These are phyloP conservation scores for Trifolium dubium DNA, from an alignment of 306 rosid species.

Conservation along the genomic window DNA sequence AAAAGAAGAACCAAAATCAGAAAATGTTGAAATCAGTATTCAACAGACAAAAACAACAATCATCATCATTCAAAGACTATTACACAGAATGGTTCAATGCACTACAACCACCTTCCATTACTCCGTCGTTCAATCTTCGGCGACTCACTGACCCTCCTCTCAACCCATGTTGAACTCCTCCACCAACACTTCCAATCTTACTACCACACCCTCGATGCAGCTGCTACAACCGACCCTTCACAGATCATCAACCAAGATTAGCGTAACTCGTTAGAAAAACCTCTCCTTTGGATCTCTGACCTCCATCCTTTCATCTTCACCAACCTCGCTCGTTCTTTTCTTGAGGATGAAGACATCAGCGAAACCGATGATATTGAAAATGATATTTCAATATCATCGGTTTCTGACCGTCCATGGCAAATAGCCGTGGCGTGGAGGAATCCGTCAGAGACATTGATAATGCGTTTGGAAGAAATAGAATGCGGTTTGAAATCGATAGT, in stretches of 20 bases:
- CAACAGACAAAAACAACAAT: conserved; percentile 40
- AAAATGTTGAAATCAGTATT: conserved; percentile 53
- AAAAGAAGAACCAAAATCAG: not conserved
- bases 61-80: conserved; percentile 43
- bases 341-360: conserved; percentile 36
- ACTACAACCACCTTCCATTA: conserved; percentile 50
- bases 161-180: conserved; percentile 56
- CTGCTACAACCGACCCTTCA: conserved; percentile 51
- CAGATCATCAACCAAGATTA: conserved; percentile 65
- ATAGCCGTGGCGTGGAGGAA: conserved; percentile 60
- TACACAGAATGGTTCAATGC: conserved; percentile 47
- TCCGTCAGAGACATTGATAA: conserved; percentile 40
- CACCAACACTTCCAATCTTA: conserved; percentile 76
- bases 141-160: conserved; percentile 44
- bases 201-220: conserved; percentile 71
- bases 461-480: conserved; percentile 61
- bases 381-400: not conserved
- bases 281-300: conserved; percentile 80
- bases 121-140: conserved; percentile 49
- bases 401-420: conserved; percentile 54
- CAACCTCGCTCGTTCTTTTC: conserved; percentile 67
- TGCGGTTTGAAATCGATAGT: conserved; percentile 66
- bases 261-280: conserved; percentile 69
- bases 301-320: conserved; percentile 79
- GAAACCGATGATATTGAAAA: conserved; percentile 16